Evolutionary conservation across 495 filamentous ascomycete genomes (phyloP).

Genomic region (Durotheca rogersii): DNA sequence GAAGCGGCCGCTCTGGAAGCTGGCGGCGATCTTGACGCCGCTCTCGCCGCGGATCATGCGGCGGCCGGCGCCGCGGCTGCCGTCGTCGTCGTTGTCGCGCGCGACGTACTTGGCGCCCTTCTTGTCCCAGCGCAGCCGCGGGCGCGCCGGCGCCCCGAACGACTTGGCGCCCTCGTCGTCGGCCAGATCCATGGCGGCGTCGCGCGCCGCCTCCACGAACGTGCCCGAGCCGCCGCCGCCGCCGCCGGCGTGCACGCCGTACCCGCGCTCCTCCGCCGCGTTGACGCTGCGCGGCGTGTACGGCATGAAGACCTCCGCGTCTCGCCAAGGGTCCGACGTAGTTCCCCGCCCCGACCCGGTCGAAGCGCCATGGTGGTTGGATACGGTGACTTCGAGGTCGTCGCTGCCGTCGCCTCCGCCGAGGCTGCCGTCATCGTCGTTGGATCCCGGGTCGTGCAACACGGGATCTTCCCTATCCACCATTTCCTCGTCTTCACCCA

Average conservation of each 20-base stretch:
- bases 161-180: constrained; percentile 77
- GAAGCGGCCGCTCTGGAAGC: constrained; percentile 90
- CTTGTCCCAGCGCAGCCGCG: constrained; percentile 93
- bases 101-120: constrained; percentile 92
- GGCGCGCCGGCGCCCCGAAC: constrained; percentile 70
- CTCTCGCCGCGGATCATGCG: constrained; percentile 86
- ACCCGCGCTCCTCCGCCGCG: constrained; percentile 81
- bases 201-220: constrained; percentile 81
- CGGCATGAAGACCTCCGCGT: constrained; percentile 92
- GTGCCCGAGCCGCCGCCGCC: constrained; percentile 58
- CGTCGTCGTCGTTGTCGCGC: constrained; percentile 89
- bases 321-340: constrained; percentile 62
- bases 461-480: constrained; percentile 38
- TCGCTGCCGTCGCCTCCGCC: constrained; percentile 68
- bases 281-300: constrained; percentile 79
- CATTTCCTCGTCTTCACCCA: constrained; percentile 45
- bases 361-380: constrained; percentile 46
- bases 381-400: constrained; percentile 83
- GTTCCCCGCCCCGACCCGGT: constrained; percentile 40
- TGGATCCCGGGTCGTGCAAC: constrained; percentile 11
- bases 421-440: constrained; percentile 40
- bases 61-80: constrained; percentile 81
- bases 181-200: constrained; percentile 82
- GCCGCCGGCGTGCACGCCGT: constrained; percentile 83
- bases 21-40: constrained; percentile 92